phyloP scores from a whole-genome alignment of 257 asterid genomes.

The Salvia miltiorrhiza region DNA sequence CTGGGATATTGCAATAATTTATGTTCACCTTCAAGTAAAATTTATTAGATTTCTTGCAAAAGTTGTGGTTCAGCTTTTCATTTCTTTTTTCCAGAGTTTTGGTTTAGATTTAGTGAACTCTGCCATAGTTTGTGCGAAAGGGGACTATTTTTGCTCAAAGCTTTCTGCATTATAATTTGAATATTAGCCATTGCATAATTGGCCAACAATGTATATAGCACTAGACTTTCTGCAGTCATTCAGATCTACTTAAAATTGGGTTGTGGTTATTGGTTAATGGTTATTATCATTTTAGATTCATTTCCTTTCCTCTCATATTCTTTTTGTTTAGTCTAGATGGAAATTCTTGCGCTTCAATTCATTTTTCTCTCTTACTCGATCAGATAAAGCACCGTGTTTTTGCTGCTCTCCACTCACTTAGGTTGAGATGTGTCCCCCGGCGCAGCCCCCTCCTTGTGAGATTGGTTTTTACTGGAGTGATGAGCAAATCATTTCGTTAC shows the following conservation, averaged over 20 bases:
- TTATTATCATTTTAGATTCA: background rate
- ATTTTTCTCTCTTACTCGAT: slow-evolving; percentile 5
- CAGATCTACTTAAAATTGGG: background rate
- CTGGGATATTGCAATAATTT: background rate
- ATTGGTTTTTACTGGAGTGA: slow-evolving; percentile 32
- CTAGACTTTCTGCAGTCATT: background rate
- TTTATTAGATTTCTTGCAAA: background rate
- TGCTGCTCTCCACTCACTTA: slow-evolving; percentile 7
- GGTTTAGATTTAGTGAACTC: background rate
- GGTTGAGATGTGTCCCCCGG: slow-evolving; percentile 51
- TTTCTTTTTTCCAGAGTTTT: background rate
- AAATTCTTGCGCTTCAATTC: background rate
- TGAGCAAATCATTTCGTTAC: slow-evolving; percentile 33
- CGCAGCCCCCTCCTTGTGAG: slow-evolving; percentile 23
- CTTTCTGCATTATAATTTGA: background rate
- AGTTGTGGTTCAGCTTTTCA: background rate
- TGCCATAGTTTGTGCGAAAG: background rate
- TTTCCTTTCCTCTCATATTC: background rate
- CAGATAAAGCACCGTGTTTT: slow-evolving; percentile 16
- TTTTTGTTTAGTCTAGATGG: background rate
- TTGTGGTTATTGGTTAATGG: background rate
- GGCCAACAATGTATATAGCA: background rate
- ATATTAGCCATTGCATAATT: background rate
- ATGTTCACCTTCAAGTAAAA: background rate
- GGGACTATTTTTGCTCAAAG: background rate